Base-by-base conservation (phyloP, 345 rosid genomes). In the Lepidium aucheri region DNA sequence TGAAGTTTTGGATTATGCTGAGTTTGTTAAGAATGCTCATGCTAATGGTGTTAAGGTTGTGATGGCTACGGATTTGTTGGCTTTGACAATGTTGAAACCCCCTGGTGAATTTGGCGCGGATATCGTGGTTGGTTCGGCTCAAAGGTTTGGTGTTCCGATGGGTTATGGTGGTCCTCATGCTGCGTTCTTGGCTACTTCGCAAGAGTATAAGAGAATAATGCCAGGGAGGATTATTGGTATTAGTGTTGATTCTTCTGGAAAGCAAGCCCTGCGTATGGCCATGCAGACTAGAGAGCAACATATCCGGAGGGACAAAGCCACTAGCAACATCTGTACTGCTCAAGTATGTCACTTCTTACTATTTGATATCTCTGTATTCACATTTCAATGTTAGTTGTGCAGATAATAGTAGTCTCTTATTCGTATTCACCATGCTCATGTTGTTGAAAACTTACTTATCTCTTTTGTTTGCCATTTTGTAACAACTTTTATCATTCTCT, bases 281-380 rank as follows among this genome's bases (percentile, higher is more conserved):
- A 94, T 94, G 99, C 99, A 94, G 79, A 94, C 99, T 3, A 85
- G 99, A 76, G 99, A 94, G 74, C 99, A 94, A 62, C 99, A 94
- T 80, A 90, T 94, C 62, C 87, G 97, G 59, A 84, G 99, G 78
- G 99, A 94, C 77, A 94, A 94, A 83, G 99, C 99, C 63, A 90
- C 97, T 56, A 90, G 97, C 83, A 94, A 94, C 86, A 94, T 94
- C 82, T 94, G 97, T 79, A 94, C 99, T 55, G 93, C 99, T 75
- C 99, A 94, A 74, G 99, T 90, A 84, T 28, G 80, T 56, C 1
- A 58, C 70, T 57, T 65, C 28, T 34, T 55, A 53, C 41, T 17
- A 47, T 30, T 58, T 49, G 11, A 46, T 3, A 30, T 14, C 63
- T 54, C 0, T 3, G 15, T 28, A 15, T 51, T 50, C 12, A 0